These are phyloP conservation scores for Lodderomyces jiufengensis DNA, from an alignment of 1,139 yeast genomes.

Conservation along the genomic window DNA sequence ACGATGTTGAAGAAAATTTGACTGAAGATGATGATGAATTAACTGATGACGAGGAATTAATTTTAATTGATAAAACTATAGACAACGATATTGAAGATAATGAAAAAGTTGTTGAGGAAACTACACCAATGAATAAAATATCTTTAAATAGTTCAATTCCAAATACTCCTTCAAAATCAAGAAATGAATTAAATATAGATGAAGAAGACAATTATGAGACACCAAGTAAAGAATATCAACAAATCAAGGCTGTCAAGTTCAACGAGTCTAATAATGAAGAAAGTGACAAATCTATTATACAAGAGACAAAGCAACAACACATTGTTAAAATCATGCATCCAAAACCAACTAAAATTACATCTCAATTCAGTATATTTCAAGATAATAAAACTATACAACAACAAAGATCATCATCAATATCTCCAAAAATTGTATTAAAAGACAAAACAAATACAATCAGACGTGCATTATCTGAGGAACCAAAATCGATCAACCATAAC, in stretches of 20 bases:
- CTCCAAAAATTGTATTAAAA: constrained; percentile 15
- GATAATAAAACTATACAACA: constrained; percentile 7
- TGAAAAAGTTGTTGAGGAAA: not conserved
- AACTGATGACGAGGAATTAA: constrained; percentile 18
- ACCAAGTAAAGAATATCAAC: constrained; percentile 12
- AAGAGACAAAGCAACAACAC: not conserved
- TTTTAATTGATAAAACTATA: constrained; percentile 16
- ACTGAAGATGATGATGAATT: constrained; percentile 36
- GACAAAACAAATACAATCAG: constrained; percentile 24
- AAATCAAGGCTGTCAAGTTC: no score
- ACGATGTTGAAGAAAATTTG: constrained; percentile 39
- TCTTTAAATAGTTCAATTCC: constrained; percentile 7
- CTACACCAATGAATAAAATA: constrained; percentile 6
- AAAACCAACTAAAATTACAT: not conserved
- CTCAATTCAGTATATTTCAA: constrained; percentile 10
- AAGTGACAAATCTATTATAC: not conserved
- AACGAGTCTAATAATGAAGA: no score
- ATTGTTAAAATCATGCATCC: not conserved
- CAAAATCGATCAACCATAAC: constrained; percentile 11
- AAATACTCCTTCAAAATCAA: constrained; percentile 13
- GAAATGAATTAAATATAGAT: not conserved
- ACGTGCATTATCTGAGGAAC: constrained; percentile 31
- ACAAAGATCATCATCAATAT: constrained; percentile 9
- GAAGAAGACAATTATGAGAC: constrained; percentile 6
- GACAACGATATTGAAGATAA: not conserved